Conservation (phyloP, 129 eudicot genomes). For the Flaveria trinervia region DNA sequence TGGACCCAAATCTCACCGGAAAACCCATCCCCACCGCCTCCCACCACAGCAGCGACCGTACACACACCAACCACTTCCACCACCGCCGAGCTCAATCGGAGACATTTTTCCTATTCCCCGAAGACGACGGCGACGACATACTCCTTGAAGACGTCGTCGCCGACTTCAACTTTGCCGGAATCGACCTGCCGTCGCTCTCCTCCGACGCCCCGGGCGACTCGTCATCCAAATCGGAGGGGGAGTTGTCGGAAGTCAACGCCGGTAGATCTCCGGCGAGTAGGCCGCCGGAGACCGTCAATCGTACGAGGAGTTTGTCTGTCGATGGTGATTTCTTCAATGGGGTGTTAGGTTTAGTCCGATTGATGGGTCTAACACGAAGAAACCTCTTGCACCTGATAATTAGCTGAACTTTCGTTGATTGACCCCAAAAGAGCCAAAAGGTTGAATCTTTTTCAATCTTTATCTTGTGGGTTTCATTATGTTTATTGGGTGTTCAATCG, state of each 20-base stretch:
- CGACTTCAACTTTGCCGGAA: constrained; percentile 54
- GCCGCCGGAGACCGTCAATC: constrained; percentile 35
- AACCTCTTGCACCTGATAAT: constrained; percentile 69
- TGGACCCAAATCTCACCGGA: constrained; percentile 64
- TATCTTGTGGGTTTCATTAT: too few species aligned
- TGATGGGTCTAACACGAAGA: constrained; percentile 67
- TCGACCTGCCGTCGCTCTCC: constrained; percentile 41
- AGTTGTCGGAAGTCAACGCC: constrained; percentile 45
- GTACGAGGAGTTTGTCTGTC: constrained; percentile 71
- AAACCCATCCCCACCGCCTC: constrained; percentile 38
- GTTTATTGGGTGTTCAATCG: too few species aligned
- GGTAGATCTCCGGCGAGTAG: constrained; percentile 29
- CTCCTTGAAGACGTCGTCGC: constrained; percentile 77
- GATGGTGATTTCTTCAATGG: constrained; percentile 90
- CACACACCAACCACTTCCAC: neutral
- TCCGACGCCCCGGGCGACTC: constrained; percentile 43
- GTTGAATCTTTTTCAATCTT: constrained; percentile 28
- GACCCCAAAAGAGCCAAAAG: constrained; percentile 95
- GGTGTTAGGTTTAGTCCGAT: constrained; percentile 51
- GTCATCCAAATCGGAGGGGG: constrained; percentile 44
- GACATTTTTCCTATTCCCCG: constrained; percentile 72
- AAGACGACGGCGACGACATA: constrained; percentile 60
- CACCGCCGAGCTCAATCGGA: constrained; percentile 96
- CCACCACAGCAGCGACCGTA: constrained; percentile 41
- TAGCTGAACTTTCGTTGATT: constrained; percentile 75